Evolutionary conservation across 495 filamentous ascomycete species (phyloP).

Genomic region (Trichoderma gamsii): DNA sequence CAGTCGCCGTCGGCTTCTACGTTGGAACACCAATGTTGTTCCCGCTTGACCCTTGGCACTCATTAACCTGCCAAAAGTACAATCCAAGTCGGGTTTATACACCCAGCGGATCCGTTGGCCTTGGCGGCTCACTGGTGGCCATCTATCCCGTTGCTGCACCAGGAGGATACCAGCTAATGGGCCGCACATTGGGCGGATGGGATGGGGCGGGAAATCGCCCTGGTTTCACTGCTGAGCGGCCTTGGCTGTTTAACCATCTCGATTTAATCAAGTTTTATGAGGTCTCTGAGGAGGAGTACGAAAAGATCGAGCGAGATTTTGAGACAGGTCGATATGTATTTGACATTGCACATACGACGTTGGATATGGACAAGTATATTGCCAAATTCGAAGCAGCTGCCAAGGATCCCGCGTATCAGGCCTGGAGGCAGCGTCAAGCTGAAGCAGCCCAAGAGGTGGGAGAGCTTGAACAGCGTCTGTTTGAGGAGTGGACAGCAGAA

Average conservation of each 20-base stretch:
- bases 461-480: too few species aligned
- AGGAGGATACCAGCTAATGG: constrained; percentile 54
- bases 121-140: constrained; percentile 50
- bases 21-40: constrained; percentile 47
- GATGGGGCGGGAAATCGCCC: constrained; percentile 48
- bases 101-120: constrained; percentile 47
- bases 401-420: too few species aligned
- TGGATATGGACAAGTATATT: constrained; percentile 42
- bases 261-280: constrained; percentile 52
- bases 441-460: too few species aligned
- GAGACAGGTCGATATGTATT: constrained; percentile 45
- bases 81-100: constrained; percentile 56
- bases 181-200: constrained; percentile 47
- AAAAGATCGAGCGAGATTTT: constrained; percentile 34
- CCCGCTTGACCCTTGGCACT: constrained; percentile 50
- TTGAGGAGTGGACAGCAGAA: constrained; percentile 25
- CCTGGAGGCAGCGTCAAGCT: too few species aligned
- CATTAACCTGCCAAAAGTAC: constrained; percentile 51
- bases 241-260: constrained; percentile 55
- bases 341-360: constrained; percentile 39
- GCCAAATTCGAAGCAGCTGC: constrained; percentile 2
- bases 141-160: constrained; percentile 55
- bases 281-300: constrained; percentile 45
- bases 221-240: constrained; percentile 37
- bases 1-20: constrained; percentile 54